Evolutionary conservation across 805 yeast species (phyloP).

Genomic region (Scheffersomyces coipomensis): DNA sequence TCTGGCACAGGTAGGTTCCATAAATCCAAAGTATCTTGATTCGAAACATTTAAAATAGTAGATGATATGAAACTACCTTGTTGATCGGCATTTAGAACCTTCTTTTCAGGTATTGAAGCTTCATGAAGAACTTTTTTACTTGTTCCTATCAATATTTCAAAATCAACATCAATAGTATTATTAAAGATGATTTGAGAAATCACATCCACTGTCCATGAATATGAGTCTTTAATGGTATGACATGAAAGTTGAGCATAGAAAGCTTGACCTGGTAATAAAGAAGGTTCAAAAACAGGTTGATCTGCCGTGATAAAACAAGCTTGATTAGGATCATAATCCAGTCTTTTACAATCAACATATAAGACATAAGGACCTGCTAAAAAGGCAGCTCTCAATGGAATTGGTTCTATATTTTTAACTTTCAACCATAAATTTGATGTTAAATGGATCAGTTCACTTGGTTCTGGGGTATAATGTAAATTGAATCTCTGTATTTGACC

Average conservation of each 20-base stretch:
- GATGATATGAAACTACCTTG: constrained; percentile 24
- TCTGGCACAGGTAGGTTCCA: constrained; percentile 68
- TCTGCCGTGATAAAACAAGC: constrained; percentile 68
- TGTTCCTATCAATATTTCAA: constrained; percentile 56
- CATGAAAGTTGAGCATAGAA: constrained; percentile 59
- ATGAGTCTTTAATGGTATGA: constrained; percentile 56
- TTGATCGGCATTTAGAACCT: constrained; percentile 21
- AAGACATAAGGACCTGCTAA: constrained; percentile 86
- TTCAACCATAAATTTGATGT: constrained; percentile 46
- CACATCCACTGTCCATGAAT: constrained; percentile 80
- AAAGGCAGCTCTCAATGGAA: constrained; percentile 77
- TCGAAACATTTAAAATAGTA: constrained; percentile 43
- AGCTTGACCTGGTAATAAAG: constrained; percentile 65
- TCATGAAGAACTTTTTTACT: constrained; percentile 37
- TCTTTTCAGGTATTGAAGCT: constrained; percentile 20
- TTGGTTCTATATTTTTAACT: constrained; percentile 68
- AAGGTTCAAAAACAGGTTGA: constrained; percentile 74
- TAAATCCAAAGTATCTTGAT: constrained; percentile 60
- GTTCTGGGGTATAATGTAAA: constrained; percentile 45
- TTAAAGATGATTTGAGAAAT: constrained; percentile 78
- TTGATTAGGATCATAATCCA: constrained; percentile 55
- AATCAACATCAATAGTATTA: constrained; percentile 64
- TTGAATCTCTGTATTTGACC: constrained; percentile 61
- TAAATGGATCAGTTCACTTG: constrained; percentile 3
- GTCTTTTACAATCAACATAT: constrained; percentile 77